Evolutionary conservation across 371 early-diverging fungal genomes (phyloP), one percentile per base, ranked within the genome.

Genomic region (Batkoa obscura): DNA sequence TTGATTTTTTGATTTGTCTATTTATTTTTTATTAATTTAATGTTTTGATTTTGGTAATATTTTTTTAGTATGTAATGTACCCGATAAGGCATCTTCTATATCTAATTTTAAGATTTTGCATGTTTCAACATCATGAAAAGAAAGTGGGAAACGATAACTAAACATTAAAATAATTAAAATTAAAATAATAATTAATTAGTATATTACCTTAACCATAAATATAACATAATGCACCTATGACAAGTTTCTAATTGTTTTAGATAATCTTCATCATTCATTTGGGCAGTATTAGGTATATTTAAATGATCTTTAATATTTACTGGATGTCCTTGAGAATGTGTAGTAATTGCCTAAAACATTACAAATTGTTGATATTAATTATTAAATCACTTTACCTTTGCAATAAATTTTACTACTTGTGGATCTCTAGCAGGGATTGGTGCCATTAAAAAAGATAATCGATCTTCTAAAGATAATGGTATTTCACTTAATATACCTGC

Each of bases 151-250:
- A 5, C 15, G 6, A 15, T 45, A 45, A 23, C 32, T 32, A 13
- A 23, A 23, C 23, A 23, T 23, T 23, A 23, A 23, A 23, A 23
- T 23, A 23, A 23, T 23, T 23, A 23, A 23, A 23, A 23, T 23
- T 23, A 23, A 23, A 23, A 23, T 23, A 23, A 23, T 23, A 23
- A 23, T 23, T 23, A 23, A 23, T 23, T 23, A 23, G 23, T 23
- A 23, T 23, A 23, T 23, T 23, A 23, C 23, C 23, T 23, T 23
- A 53, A 30, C 53, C 53, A 53, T 3, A 53, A 34, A 23, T 53
- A 53, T 15, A 53, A 30, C 53, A 53, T 53, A 13, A 53, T 39
- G 30, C 53, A 53, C 34, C 30, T 34, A 15, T 53, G 53, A 13
- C n/a, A 13, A 2, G n/a, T 39, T 23, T 53, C 53, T 6, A 53